phyloP scores from a whole-genome alignment of 2,329 filamentous ascomycete genomes.

The Blastomyces silverae region DNA sequence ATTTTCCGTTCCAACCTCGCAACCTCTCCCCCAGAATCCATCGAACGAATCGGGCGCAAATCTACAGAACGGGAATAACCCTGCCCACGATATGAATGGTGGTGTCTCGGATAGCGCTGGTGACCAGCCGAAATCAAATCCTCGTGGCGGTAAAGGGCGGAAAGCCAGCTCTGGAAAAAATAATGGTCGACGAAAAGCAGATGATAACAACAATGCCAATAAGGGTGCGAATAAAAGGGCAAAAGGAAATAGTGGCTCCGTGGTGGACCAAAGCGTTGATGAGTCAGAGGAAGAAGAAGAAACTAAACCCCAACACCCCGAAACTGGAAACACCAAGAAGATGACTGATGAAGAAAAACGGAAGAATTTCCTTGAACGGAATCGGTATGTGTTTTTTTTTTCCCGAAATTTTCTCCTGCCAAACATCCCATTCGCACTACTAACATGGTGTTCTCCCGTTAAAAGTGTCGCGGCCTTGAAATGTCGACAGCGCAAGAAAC shows the following conservation, averaged over 20 bases:
- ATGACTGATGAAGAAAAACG: constrained; percentile 99
- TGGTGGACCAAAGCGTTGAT: constrained; percentile 37
- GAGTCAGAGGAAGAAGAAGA: constrained; percentile 52
- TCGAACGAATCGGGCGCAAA: constrained; percentile 14
- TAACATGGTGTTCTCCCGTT: not conserved
- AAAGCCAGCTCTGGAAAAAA: constrained; percentile 51
- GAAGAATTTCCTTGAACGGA: constrained; percentile 94
- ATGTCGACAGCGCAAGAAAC: constrained; percentile 96
- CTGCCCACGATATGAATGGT: constrained; percentile 55
- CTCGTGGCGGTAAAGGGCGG: constrained; percentile 61
- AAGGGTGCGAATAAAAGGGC: constrained; percentile 69
- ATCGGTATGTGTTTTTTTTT: constrained; percentile 60
- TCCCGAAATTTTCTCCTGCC: constrained; percentile 22
- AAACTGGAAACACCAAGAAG: constrained; percentile 57
- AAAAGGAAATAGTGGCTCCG: constrained; percentile 52
- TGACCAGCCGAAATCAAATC: constrained; percentile 56
- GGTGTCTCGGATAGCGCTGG: constrained; percentile 68
- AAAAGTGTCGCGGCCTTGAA: constrained; percentile 86
- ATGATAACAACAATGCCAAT: constrained; percentile 56
- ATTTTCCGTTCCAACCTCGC: constrained; percentile 38
- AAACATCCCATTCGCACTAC: constrained; percentile 11
- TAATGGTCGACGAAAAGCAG: constrained; percentile 71
- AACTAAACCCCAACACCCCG: constrained; percentile 49
- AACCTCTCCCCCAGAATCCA: constrained; percentile 10
- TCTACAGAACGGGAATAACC: constrained; percentile 48